Evolutionary conservation across 192 early-diverging fungal species (phyloP), one percentile per base, ranked within the genome.

Genomic region (Coemansia umbellata): DNA sequence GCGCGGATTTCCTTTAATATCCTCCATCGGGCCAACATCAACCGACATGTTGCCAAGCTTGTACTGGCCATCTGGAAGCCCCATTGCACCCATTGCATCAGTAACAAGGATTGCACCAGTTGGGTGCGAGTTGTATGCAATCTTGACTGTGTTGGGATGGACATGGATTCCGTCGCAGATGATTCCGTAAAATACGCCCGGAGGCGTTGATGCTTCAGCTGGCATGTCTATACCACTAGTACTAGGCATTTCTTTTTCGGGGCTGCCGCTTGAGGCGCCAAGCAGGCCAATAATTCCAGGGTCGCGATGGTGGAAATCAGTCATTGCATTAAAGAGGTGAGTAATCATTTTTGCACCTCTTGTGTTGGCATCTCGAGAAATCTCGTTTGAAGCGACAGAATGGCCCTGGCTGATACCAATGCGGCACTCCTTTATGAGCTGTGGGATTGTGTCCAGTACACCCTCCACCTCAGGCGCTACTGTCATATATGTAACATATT

Each of bases 261-360:
- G 24, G 5, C 14, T 3, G 4, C n/a, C 14, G n/a, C 17, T 45
- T 19, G 22, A 24, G 5, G 23, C 40, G 18, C 85, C 85, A 28
- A 90, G 58, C 2, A 87, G 55, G 23, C 87, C 86, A 42, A 87
- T 69, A 30, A 86, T 74, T 24, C 86, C 87, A 21, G 87, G 87
- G 54, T 90, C 85, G 39, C 87, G 82, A 60, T 90, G 87, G 62
- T 90, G 86, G 53, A 90, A 90, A 57, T 81, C 47, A 4, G 81
- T 76, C 87, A 90, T 90, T 15, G 87, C 87, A 40, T 90, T 90
- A 63, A 87, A 90, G 22, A 90, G 58, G 53, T 90, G 87, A 0
- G 87, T 87, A 37, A 90, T 83, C 59, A 79, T 81, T 0, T 72
- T 81, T 6, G 84, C 84, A 35, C 85, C 85, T 8, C 69, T 81